Conservation (phyloP, 495 filamentous ascomycete genomes). For the Schizothecium vesticola region DNA sequence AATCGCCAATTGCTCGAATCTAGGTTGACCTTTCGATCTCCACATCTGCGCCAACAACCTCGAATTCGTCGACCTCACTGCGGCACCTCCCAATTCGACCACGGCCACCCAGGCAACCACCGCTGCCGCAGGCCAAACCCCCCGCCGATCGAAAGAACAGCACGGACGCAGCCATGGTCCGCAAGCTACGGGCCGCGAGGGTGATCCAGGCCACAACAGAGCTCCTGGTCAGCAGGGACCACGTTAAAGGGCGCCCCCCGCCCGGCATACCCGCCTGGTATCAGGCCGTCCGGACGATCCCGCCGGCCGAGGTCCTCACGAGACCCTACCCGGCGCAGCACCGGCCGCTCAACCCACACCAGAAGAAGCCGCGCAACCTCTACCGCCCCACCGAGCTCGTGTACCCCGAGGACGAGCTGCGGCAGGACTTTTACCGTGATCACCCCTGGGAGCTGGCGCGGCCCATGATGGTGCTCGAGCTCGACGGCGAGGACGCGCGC, state of each 20-base stretch:
- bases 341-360: slow-evolving; percentile 44
- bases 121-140: neutral
- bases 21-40: neutral
- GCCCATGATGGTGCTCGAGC: slow-evolving; percentile 77
- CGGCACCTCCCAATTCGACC: neutral
- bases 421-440: slow-evolving; percentile 77
- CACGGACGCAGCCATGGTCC: slow-evolving; percentile 24
- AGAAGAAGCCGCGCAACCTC: slow-evolving; percentile 59
- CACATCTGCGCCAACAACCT: slow-evolving; percentile 1
- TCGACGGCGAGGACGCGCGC: slow-evolving; percentile 73
- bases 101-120: neutral
- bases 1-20: neutral
- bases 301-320: slow-evolving; percentile 70
- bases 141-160: neutral
- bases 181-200: slow-evolving; percentile 66
- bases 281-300: slow-evolving; percentile 63
- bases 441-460: slow-evolving; percentile 97
- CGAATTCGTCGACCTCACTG: neutral
- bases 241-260: slow-evolving; percentile 16
- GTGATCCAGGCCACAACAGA: slow-evolving; percentile 62
- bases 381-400: slow-evolving; percentile 73
- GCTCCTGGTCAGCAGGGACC: slow-evolving; percentile 45
- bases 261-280: slow-evolving; percentile 57
- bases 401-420: slow-evolving; percentile 82
- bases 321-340: slow-evolving; percentile 63